A percentile compares a stretch with the other conserved stretches of the same genome.
phyloP scores from a whole-genome alignment of 1,284 basidiomycete species.

The Porogramme epimiltina region DNA sequence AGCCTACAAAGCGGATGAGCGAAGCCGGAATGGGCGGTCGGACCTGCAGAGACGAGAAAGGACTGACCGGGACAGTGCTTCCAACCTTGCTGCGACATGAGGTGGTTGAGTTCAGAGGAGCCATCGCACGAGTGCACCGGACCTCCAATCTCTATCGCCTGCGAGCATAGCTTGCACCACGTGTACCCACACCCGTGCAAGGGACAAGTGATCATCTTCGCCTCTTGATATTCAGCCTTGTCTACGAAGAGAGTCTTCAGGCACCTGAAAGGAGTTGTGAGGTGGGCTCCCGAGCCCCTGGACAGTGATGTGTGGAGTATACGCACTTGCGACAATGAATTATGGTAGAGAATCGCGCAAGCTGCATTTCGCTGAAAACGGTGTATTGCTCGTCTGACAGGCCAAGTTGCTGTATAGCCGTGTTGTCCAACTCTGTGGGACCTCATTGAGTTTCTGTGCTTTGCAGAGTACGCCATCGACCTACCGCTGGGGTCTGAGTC shows the following conservation, averaged over 20 bases:
- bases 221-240: slow-evolving; percentile 45
- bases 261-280: slow-evolving; percentile 40
- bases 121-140: slow-evolving; percentile 59
- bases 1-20: slow-evolving; percentile 40
- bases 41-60: background rate
- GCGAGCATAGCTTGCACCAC: slow-evolving; percentile 59
- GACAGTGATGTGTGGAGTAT: background rate
- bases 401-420: slow-evolving; percentile 48
- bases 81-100: slow-evolving; percentile 56
- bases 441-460: too few relatives aligned
- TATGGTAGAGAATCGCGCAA: slow-evolving; percentile 52
- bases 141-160: slow-evolving; percentile 38
- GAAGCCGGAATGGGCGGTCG: background rate
- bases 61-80: slow-evolving; percentile 55
- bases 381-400: slow-evolving; percentile 48
- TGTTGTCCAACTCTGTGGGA: slow-evolving; percentile 43
- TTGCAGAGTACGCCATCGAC: slow-evolving; percentile 14
- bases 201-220: slow-evolving; percentile 44
- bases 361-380: slow-evolving; percentile 54
- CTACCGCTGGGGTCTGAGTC: slow-evolving; percentile 40
- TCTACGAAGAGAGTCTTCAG: slow-evolving; percentile 48
- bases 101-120: slow-evolving; percentile 49
- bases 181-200: slow-evolving; percentile 44
- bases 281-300: too few relatives aligned
- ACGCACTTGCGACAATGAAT: slow-evolving; percentile 53